Evolutionary conservation across 257 asterid species (phyloP).

Genomic region (Penstemon davidsonii): DNA sequence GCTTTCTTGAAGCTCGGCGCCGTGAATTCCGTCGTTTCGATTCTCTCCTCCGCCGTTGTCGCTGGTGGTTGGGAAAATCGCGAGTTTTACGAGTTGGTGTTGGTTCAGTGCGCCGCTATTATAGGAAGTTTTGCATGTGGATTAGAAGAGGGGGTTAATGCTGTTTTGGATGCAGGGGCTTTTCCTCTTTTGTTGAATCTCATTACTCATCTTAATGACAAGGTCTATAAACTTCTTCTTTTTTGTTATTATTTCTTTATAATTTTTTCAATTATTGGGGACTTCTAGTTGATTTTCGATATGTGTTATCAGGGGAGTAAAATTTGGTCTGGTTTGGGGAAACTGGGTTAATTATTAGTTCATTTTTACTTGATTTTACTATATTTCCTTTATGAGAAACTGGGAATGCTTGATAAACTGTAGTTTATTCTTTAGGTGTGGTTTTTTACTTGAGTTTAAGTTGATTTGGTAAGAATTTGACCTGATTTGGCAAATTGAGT

Average conservation of each 20-base stretch:
- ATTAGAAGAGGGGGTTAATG: slow-evolving; percentile 72
- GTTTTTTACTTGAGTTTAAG: too few species aligned
- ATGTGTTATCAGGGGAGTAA: background rate
- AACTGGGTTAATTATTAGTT: background rate
- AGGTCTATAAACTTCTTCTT: slow-evolving; percentile 43
- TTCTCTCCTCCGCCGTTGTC: slow-evolving; percentile 50
- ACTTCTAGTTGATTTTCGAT: slow-evolving; percentile 2
- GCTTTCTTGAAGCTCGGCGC: slow-evolving; percentile 83
- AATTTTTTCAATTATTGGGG: slow-evolving; percentile 4
- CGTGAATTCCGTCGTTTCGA: slow-evolving; percentile 62
- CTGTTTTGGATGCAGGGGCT: slow-evolving; percentile 89
- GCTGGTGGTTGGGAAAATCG: slow-evolving; percentile 29
- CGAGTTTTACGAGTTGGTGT: slow-evolving; percentile 47
- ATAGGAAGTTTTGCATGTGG: slow-evolving; percentile 97
- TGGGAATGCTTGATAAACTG: background rate
- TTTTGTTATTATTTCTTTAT: background rate
- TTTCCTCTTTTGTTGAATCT: slow-evolving; percentile 58
- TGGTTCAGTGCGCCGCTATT: slow-evolving; percentile 76
- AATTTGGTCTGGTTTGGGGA: background rate
- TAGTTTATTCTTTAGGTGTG: too few species aligned
- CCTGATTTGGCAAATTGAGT: too few species aligned
- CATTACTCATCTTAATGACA: slow-evolving; percentile 62
- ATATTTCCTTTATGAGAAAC: background rate
- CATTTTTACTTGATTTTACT: background rate
- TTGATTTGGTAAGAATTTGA: too few species aligned